Evolutionary conservation across 2,329 filamentous ascomycete species (phyloP).

Genomic region (Talaromyces sp.): DNA sequence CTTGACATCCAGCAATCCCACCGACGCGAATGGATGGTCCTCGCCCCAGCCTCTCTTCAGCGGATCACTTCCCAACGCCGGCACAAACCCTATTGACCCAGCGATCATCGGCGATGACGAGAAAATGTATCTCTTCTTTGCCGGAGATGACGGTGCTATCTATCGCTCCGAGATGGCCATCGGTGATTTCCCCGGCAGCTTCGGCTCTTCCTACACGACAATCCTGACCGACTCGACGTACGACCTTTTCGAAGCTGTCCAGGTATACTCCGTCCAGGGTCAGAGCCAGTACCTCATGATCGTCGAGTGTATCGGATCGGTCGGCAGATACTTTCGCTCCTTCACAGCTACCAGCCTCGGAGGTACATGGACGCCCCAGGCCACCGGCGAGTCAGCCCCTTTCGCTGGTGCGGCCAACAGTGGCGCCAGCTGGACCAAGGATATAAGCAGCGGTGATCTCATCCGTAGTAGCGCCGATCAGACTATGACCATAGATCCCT

Average conservation of each 20-base stretch:
- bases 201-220: constrained; percentile 47
- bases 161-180: constrained; percentile 61
- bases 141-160: constrained; percentile 61
- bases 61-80: constrained; percentile 45
- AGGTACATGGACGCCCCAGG: constrained; percentile 55
- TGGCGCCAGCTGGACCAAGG: constrained; percentile 59
- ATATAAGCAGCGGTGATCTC: constrained; percentile 62
- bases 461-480: constrained; percentile 53
- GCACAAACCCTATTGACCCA: constrained; percentile 57
- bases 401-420: constrained; percentile 64
- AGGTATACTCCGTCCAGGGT: constrained; percentile 57
- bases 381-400: constrained; percentile 49
- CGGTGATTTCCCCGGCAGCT: constrained; percentile 55
- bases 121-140: constrained; percentile 64
- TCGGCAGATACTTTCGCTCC: constrained; percentile 61
- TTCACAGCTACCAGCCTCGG: constrained; percentile 55
- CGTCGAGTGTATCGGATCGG: constrained; percentile 55
- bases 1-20: constrained; percentile 53
- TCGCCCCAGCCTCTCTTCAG: constrained; percentile 50
- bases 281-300: constrained; percentile 59
- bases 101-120: constrained; percentile 55
- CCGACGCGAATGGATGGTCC: constrained; percentile 54
- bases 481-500: constrained; percentile 58
- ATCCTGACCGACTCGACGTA: constrained; percentile 49
- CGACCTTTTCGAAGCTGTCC: constrained; percentile 61